Percentiles rank a stretch among this genome's conserved stretches.
Evolutionary conservation across 805 yeast species (phyloP).

Genomic region (Starmerella roubikii): DNA sequence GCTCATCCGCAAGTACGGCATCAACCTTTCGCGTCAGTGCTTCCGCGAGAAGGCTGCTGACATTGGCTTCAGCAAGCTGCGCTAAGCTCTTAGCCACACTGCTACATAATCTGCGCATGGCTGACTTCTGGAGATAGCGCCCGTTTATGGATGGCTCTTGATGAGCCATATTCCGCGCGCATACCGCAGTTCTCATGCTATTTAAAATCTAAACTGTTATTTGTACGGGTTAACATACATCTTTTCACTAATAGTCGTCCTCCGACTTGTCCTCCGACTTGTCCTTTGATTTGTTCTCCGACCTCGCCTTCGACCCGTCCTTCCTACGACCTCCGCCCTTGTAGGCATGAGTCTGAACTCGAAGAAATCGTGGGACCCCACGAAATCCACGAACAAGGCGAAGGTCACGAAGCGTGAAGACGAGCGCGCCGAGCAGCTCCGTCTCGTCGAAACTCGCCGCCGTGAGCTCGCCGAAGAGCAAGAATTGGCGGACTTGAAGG

Average conservation of each 20-base stretch:
- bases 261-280: too few relatives aligned
- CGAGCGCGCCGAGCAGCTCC: conserved; percentile 56
- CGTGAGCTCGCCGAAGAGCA: conserved; percentile 50
- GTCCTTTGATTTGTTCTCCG: too few relatives aligned
- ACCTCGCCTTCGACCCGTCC: too few relatives aligned
- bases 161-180: too few relatives aligned
- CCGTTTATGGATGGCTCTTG: too few relatives aligned
- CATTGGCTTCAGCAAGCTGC: conserved; percentile 98
- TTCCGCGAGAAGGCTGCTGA: conserved; percentile 99
- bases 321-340: too few relatives aligned
- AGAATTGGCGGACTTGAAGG: conserved; percentile 41
- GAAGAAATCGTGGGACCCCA: conserved; percentile 96
- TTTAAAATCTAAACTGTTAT: background rate
- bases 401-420: conserved; percentile 78
- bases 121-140: too few relatives aligned
- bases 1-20: conserved; percentile 99
- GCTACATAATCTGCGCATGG: too few relatives aligned
- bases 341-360: conserved; percentile 49
- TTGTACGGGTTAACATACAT: too few relatives aligned
- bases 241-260: too few relatives aligned
- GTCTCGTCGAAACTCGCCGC: conserved; percentile 47
- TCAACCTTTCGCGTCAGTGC: conserved; percentile 99
- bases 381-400: conserved; percentile 65
- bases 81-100: conserved; percentile 38
- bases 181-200: too few relatives aligned